Evolutionary conservation across 2,329 filamentous ascomycete species (phyloP), one percentile per base, ranked within the genome.

Genomic region (Colletotrichum liriopes): DNA sequence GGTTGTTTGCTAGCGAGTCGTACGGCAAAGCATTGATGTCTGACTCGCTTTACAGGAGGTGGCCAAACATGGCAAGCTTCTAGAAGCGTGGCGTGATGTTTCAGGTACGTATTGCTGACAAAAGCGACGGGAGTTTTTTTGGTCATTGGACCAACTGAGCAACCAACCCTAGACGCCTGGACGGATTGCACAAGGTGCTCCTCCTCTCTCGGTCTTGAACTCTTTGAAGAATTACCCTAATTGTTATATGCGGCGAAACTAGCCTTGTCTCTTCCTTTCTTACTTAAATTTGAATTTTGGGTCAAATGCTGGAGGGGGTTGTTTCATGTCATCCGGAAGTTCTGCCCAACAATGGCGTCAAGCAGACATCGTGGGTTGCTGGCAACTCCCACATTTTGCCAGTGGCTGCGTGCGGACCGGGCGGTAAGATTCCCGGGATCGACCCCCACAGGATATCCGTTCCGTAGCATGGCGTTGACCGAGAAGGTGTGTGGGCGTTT

Each of bases 341-440:
- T 55, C 64, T 62, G 52, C 65, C 52, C 59, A 37, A 29, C 20
- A 58, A 47, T 64, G 58, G 58, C 43, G 45, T 49, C 58, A 64
- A 41, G 43, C 23, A 39, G 37, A 52, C 51, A 41, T 64, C 37
- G 67, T 60, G 52, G 43, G 69, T 64, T 41, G 45, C 29, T 68
- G 45, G 59, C 8, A 20, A 54, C 60, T 59, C 37, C 51, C 52
- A 52, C 58, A 58, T 59, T 69, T 72, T 52, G 59, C 65, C 52
- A 39, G 54, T 72, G 69, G 54, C 65, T 52, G 59, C 47, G 26
- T 35, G 65, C 39, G 65, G 69, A 69, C 65, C 69, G 54, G 59
- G 65, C 69, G 65, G 59, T 26, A 54, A 59, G 59, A 64, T 59
- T 69, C 32, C 69, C 69, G 65, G 69, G 65, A 69, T 69, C 45